phyloP scores from a whole-genome alignment of 148 eudicot genomes.

The Rhododendron kiyosumense region DNA sequence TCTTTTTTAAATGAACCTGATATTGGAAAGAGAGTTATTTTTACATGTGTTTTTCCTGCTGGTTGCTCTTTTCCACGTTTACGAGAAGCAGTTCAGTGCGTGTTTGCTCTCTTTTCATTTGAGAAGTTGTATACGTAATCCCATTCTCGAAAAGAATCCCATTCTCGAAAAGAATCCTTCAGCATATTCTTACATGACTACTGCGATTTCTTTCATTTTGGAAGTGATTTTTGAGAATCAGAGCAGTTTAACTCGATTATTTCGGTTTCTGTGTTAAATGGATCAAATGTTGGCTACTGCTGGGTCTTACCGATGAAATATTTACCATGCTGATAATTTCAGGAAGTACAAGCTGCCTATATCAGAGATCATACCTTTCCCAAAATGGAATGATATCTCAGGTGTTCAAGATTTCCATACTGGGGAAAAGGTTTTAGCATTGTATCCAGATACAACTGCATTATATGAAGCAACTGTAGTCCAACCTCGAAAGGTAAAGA shows the following conservation, averaged over 20 bases:
- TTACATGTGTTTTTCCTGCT: background rate
- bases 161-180: background rate
- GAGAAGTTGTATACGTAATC: background rate
- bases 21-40: background rate
- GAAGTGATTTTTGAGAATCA: background rate
- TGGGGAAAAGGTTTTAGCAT: slow-evolving; percentile 83
- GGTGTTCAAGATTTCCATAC: slow-evolving; percentile 66
- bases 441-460: slow-evolving; percentile 90
- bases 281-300: background rate
- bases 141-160: background rate
- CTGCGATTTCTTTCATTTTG: background rate
- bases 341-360: slow-evolving; percentile 80
- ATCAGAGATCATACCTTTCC: slow-evolving; percentile 89
- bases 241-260: background rate
- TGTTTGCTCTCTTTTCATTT: background rate
- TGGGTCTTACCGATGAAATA: background rate
- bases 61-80: background rate
- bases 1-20: background rate
- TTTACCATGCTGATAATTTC: slow-evolving; percentile 13
- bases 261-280: background rate
- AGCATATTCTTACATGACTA: background rate
- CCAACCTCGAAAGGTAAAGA: slow-evolving; percentile 63
- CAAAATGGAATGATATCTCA: slow-evolving; percentile 66
- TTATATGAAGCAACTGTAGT: slow-evolving; percentile 93
- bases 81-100: background rate